phyloP scores from a whole-genome alignment of 768 basidiomycete species.

The Tricholoma furcatifolium region DNA sequence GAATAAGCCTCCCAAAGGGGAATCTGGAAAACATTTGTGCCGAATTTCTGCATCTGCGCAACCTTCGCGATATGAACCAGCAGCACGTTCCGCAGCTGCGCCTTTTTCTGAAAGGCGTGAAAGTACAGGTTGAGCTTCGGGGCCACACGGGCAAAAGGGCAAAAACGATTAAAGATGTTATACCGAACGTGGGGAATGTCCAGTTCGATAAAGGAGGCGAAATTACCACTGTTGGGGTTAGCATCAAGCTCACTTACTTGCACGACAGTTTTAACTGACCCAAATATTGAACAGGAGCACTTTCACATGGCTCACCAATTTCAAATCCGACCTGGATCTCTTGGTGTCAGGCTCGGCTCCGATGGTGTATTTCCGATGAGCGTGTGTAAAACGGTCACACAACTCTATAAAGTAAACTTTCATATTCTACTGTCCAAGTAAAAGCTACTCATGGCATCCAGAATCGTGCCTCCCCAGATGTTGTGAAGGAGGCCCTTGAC shows the following conservation, averaged over 20 bases:
- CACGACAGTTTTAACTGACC: background rate
- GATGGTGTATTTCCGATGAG: slow-evolving; percentile 28
- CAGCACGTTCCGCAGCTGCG: slow-evolving; percentile 19
- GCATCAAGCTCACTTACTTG: background rate
- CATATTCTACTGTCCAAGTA: background rate
- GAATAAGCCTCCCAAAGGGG: slow-evolving; percentile 22
- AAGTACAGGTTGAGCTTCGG: slow-evolving; percentile 20
- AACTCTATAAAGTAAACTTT: slow-evolving; percentile 28
- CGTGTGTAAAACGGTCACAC: slow-evolving; percentile 24
- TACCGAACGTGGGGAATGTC: slow-evolving; percentile 24
- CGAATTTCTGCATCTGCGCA: slow-evolving; percentile 17
- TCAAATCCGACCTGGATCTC: slow-evolving; percentile 18
- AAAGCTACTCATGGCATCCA: slow-evolving; percentile 4
- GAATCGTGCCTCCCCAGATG: slow-evolving; percentile 29
- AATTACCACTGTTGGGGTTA: slow-evolving; percentile 25
- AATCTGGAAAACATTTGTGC: slow-evolving; percentile 22
- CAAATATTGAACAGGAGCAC: slow-evolving; percentile 21
- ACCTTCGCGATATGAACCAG: slow-evolving; percentile 13
- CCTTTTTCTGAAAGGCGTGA: slow-evolving; percentile 28
- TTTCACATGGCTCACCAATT: slow-evolving; percentile 22
- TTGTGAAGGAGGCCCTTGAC: slow-evolving; percentile 27
- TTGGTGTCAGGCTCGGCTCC: slow-evolving; percentile 27
- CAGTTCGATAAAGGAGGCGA: slow-evolving; percentile 27
- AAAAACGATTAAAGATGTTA: slow-evolving; percentile 26
- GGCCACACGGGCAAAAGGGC: slow-evolving; percentile 21